Percentiles rank a stretch among this genome's conserved stretches.
Conservation (phyloP, 331 rosid genomes). For the Rosa hybrid region DNA sequence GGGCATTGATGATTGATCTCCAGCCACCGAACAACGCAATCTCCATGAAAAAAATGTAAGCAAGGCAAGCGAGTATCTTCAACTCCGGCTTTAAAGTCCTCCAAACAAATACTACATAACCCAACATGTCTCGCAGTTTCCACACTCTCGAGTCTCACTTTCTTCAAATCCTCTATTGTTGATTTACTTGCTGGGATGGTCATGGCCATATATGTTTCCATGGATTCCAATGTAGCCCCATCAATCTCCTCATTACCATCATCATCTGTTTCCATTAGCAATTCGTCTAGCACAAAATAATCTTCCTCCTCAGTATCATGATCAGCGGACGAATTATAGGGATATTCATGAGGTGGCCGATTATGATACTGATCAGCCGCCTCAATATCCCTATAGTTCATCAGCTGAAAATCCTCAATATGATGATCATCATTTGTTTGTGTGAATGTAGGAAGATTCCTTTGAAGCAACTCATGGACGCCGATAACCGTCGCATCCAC, state of each 20-base stretch:
- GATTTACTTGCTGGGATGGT: neutral
- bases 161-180: neutral
- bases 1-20: neutral
- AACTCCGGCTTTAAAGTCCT: neutral
- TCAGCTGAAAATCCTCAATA: neutral
- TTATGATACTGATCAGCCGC: neutral
- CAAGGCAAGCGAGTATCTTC: slow-evolving; percentile 3
- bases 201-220: too few species aligned
- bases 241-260: neutral
- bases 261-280: neutral
- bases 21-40: neutral
- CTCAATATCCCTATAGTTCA: neutral
- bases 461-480: too few species aligned
- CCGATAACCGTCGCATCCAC: too few species aligned
- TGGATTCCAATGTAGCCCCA: neutral
- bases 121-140: neutral
- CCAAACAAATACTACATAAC: neutral
- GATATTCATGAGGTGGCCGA: neutral
- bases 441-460: too few species aligned
- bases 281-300: neutral
- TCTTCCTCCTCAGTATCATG: neutral
- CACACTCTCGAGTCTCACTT: neutral
- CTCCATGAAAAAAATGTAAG: neutral
- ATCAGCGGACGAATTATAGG: neutral
- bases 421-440: neutral